These are phyloP conservation scores for Agaricus bisporus DNA, from an alignment of 768 basidiomycete species.

Conservation along the genomic window DNA sequence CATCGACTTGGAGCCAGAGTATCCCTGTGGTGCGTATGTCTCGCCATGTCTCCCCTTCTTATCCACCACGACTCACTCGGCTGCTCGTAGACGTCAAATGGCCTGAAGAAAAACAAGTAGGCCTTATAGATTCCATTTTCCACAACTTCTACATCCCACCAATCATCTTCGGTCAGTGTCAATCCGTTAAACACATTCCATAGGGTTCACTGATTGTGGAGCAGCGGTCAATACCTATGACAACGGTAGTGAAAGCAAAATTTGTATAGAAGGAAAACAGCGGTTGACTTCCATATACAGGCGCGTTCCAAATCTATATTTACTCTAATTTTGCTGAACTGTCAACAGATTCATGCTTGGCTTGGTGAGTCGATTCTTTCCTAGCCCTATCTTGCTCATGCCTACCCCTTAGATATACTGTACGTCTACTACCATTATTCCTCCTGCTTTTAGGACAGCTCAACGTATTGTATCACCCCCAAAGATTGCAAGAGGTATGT, in stretches of 20 bases:
- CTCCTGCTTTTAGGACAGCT: background rate
- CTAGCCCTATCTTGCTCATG: too few relatives aligned
- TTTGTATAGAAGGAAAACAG: constrained; percentile 81
- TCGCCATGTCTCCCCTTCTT: background rate
- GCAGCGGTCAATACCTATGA: constrained; percentile 41
- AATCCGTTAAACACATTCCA: background rate
- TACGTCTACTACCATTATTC: constrained; percentile 23
- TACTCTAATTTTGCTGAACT: background rate
- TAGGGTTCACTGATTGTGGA: constrained; percentile 4
- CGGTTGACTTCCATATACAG: constrained; percentile 67
- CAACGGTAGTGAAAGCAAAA: constrained; percentile 61
- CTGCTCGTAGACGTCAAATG: too few relatives aligned
- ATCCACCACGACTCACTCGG: too few relatives aligned
- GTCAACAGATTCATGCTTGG: constrained; percentile 60
- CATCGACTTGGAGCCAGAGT: constrained; percentile 70
- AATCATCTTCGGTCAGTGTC: constrained; percentile 53
- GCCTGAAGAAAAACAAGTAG: too few relatives aligned
- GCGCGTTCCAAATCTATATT: constrained; percentile 28
- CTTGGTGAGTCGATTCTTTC: constrained; percentile 34
- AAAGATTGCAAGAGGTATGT: constrained; percentile 49
- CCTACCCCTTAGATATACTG: constrained; percentile 58
- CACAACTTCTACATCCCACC: constrained; percentile 25
- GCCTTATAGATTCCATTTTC: too few relatives aligned
- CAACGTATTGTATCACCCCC: background rate
- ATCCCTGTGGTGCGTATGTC: constrained; percentile 57